These are phyloP conservation scores for Lanmaoa rubissima DNA, from an alignment of 768 basidiomycete genomes.

Conservation along the genomic window DNA sequence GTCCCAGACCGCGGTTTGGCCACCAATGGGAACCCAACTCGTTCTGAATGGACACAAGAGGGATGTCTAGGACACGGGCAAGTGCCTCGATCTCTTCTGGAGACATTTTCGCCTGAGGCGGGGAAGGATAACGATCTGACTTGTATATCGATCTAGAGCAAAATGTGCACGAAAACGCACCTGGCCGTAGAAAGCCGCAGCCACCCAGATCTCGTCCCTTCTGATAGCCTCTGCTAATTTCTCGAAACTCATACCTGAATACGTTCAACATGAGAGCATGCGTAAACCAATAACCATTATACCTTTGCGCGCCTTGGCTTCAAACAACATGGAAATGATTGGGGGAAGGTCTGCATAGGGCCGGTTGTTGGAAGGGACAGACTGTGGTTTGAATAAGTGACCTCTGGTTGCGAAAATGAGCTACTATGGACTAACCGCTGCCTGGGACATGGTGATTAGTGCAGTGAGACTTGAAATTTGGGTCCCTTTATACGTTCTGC, in stretches of 20 bases:
- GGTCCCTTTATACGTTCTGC: slow-evolving; percentile 14
- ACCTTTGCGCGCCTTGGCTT: slow-evolving; percentile 70
- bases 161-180: slow-evolving; percentile 33
- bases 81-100: slow-evolving; percentile 58
- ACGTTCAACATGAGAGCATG: not conserved
- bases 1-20: slow-evolving; percentile 67
- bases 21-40: slow-evolving; percentile 67
- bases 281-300: not conserved
- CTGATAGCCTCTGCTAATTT: slow-evolving; percentile 62
- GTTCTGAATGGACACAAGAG: slow-evolving; percentile 35
- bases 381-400: slow-evolving; percentile 26
- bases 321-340: slow-evolving; percentile 49
- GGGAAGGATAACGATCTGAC: not conserved
- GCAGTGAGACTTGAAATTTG: not conserved
- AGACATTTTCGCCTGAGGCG: slow-evolving; percentile 61
- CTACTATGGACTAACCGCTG: slow-evolving; percentile 31
- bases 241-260: slow-evolving; percentile 64
- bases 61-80: slow-evolving; percentile 47
- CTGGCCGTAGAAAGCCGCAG: slow-evolving; percentile 80
- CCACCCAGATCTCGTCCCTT: slow-evolving; percentile 80
- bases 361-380: slow-evolving; percentile 39
- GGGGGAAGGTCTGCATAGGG: slow-evolving; percentile 54
- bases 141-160: not conserved
- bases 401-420: not conserved
- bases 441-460: slow-evolving; percentile 35